Base-by-base conservation (phyloP, 257 asterid genomes). In the Hygrophila difformis region DNA sequence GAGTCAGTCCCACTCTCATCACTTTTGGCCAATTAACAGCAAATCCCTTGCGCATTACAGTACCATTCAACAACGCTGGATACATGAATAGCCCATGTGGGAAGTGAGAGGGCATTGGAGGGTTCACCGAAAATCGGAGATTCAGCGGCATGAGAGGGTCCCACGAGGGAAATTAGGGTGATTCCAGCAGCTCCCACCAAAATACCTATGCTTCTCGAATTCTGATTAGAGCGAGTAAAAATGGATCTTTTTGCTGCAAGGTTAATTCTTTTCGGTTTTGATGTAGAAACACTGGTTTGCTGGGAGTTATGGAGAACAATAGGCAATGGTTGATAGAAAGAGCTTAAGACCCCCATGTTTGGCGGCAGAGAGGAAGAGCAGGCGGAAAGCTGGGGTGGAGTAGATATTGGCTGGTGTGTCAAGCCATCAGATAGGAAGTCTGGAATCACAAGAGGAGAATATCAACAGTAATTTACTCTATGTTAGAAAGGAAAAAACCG, bases 51-150 rank as follows among this genome's bases (percentile, higher is more conserved):
- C n/a, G n/a, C n/a, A n/a, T n/a, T n/a, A 39, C 21, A 37, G n/a
- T 71, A 89, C 98, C 98, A 89, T 71, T 85, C 98, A n/a, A 74
- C 83, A 18, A 89, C 96, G 56, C 96, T 85, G 62, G 98, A 89
- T 35, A 89, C 92, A 47, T 89, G 98, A 61, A 83, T 70, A 44
- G 84, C 77, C 96, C 98, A 89, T 51, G 98, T 89, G 63, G 95
- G 94, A 49, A 89, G 67, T 35, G 98, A 89, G 15, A 89, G 87
- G 8, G 96, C 98, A 73, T 89, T 85, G 51, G 88, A 67, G 6
- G 98, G 98, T 63, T 89, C 98, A 31, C 17, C 63, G 47, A 75
- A 49, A 53, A 63, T 20, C 24, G 81, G 73, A 10, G 63, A 44
- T 31, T 74, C 94, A 0, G 72, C 67, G 43, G 86, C 88, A 65